Evolutionary conservation across 805 yeast species (phyloP).

Genomic region (Wickerhamiella domercqiae): DNA sequence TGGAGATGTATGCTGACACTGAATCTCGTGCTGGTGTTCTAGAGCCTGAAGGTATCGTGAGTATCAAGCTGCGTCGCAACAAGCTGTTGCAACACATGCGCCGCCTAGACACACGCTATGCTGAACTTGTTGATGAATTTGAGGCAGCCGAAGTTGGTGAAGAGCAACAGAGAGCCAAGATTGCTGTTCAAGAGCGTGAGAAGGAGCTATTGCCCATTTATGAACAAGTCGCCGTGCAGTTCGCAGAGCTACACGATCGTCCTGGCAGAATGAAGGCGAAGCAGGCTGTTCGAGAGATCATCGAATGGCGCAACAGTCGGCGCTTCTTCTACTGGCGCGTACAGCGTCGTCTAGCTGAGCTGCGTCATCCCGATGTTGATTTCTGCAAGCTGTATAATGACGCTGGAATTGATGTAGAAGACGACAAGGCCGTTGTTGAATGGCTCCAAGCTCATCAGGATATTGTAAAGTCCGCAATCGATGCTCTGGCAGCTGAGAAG

Average conservation of each 20-base stretch:
- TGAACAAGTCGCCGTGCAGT: constrained; percentile 83
- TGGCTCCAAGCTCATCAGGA: constrained; percentile 75
- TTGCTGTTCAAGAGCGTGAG: constrained; percentile 65
- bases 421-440: constrained; percentile 63
- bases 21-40: constrained; percentile 95
- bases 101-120: constrained; percentile 68
- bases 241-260: constrained; percentile 96
- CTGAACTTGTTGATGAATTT: constrained; percentile 40
- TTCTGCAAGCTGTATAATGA: constrained; percentile 20
- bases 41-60: constrained; percentile 99
- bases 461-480: constrained; percentile 30
- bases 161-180: constrained; percentile 48
- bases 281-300: constrained; percentile 72
- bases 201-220: constrained; percentile 69
- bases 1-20: constrained; percentile 98
- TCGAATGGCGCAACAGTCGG: constrained; percentile 78
- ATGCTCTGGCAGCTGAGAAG: background rate
- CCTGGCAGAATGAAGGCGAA: constrained; percentile 95
- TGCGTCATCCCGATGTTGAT: constrained; percentile 23
- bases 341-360: constrained; percentile 85
- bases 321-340: constrained; percentile 98
- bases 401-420: constrained; percentile 41
- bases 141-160: constrained; percentile 41
- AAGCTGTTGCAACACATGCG: constrained; percentile 81
- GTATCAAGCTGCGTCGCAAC: constrained; percentile 92